Evolutionary conservation across 2,329 filamentous ascomycete species (phyloP).

Genomic region (Alternaria triticina): DNA sequence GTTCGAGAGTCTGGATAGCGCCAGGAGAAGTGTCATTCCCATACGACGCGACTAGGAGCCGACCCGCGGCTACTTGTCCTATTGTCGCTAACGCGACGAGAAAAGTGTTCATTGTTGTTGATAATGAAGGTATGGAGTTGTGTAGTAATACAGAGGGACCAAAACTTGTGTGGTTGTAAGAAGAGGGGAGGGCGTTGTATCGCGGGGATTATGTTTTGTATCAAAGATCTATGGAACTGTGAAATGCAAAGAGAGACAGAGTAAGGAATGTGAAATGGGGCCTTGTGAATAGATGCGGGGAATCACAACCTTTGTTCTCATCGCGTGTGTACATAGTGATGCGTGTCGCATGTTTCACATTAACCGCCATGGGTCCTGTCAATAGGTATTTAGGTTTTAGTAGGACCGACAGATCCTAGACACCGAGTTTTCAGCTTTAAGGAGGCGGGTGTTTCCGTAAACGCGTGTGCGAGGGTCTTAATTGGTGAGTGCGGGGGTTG

Average conservation of each 20-base stretch:
- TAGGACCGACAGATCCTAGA: not conserved
- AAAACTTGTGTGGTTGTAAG: not conserved
- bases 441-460: not conserved
- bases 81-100: constrained; percentile 23
- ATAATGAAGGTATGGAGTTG: not conserved
- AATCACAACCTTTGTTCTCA: not conserved
- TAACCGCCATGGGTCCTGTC: not conserved
- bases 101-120: constrained; percentile 6
- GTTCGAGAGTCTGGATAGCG: constrained; percentile 50
- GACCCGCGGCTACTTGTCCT: constrained; percentile 3
- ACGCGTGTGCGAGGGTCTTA: not conserved
- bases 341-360: not conserved
- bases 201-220: not conserved
- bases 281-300: not conserved
- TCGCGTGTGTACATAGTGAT: not conserved
- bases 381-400: not conserved
- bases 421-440: not conserved
- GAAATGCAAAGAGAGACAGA: not conserved
- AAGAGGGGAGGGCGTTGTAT: not conserved
- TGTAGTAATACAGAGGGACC: not conserved
- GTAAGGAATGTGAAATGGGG: not conserved
- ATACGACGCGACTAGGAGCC: constrained; percentile 55
- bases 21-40: constrained; percentile 34
- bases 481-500: not conserved
- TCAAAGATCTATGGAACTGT: not conserved